Conservation (phyloP, 768 basidiomycete species). For the Grammothele lineata region DNA sequence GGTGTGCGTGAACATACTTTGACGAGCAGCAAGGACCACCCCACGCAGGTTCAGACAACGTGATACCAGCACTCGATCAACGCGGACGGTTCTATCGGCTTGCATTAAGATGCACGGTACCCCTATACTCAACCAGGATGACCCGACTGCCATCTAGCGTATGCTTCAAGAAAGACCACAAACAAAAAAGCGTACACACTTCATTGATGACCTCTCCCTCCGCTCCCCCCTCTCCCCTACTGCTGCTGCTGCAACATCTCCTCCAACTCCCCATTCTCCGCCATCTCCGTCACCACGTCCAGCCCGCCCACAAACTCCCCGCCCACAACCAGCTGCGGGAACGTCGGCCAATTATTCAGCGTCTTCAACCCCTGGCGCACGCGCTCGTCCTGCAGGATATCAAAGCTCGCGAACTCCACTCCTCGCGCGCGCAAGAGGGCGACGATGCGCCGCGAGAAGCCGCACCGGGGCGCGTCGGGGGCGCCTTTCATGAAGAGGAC, state of each 20-base stretch:
- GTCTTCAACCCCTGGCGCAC: conserved; percentile 56
- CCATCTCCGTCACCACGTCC: conserved; percentile 90
- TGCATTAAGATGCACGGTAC: too few relatives aligned
- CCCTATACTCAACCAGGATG: too few relatives aligned
- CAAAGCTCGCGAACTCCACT: conserved; percentile 51
- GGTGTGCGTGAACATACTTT: too few relatives aligned
- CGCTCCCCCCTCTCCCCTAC: too few relatives aligned
- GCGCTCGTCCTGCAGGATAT: conserved; percentile 54
- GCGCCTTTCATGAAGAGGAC: conserved; percentile 67
- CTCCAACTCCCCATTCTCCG: conserved; percentile 69
- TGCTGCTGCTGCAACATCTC: conserved; percentile 37
- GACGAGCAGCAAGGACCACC: too few relatives aligned
- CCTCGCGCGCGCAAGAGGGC: conserved; percentile 43
- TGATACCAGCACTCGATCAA: too few relatives aligned
- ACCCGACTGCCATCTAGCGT: too few relatives aligned
- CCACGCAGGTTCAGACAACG: too few relatives aligned
- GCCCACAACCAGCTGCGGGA: conserved; percentile 67
- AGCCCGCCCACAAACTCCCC: conserved; percentile 95
- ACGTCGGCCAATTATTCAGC: conserved; percentile 62
- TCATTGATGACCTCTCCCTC: too few relatives aligned
- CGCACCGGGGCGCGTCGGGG: conserved; percentile 57
- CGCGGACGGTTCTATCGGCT: too few relatives aligned
- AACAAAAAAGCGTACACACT: too few relatives aligned
- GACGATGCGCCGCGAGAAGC: conserved; percentile 56
- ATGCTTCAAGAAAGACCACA: too few relatives aligned